phyloP scores from a whole-genome alignment of 2,329 filamentous ascomycete species.

The Claviceps digitariae region DNA sequence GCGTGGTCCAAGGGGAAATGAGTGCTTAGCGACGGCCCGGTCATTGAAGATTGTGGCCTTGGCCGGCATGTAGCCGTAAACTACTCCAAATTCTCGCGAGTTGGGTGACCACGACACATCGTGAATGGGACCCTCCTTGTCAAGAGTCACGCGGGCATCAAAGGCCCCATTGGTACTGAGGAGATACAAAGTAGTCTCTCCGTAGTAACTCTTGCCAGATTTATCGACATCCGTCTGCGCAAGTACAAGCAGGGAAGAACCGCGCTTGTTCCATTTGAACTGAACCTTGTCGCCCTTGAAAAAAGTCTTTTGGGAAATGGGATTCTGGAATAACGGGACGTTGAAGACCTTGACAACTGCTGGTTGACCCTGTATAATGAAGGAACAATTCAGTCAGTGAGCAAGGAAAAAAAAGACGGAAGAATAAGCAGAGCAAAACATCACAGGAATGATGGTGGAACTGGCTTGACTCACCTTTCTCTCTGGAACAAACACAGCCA shows the following conservation, averaged over 20 bases:
- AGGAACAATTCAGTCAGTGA: background rate
- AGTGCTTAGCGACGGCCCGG: slow-evolving; percentile 68
- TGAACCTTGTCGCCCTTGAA: slow-evolving; percentile 99
- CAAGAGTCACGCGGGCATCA: slow-evolving; percentile 79
- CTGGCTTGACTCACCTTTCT: slow-evolving; percentile 54
- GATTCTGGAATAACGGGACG: slow-evolving; percentile 68
- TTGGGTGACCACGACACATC: slow-evolving; percentile 98
- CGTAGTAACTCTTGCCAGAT: slow-evolving; percentile 98
- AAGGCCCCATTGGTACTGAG: slow-evolving; percentile 84
- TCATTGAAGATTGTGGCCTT: slow-evolving; percentile 98
- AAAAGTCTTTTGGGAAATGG: slow-evolving; percentile 95
- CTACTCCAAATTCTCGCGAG: slow-evolving; percentile 92
- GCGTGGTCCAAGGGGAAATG: slow-evolving; percentile 73
- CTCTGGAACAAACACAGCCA: slow-evolving; percentile 91
- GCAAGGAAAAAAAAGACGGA: background rate
- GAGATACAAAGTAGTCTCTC: slow-evolving; percentile 93
- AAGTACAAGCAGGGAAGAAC: slow-evolving; percentile 83
- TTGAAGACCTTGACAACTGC: slow-evolving; percentile 90
- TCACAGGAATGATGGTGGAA: no score
- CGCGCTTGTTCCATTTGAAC: slow-evolving; percentile 91
- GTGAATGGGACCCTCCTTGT: slow-evolving; percentile 96
- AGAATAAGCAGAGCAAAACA: no score
- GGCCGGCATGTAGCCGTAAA: slow-evolving; percentile 98
- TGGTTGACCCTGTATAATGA: slow-evolving; percentile 55
- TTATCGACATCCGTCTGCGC: slow-evolving; percentile 97